Conservation (phyloP, 768 basidiomycete genomes). For the Hericium alpestre region DNA sequence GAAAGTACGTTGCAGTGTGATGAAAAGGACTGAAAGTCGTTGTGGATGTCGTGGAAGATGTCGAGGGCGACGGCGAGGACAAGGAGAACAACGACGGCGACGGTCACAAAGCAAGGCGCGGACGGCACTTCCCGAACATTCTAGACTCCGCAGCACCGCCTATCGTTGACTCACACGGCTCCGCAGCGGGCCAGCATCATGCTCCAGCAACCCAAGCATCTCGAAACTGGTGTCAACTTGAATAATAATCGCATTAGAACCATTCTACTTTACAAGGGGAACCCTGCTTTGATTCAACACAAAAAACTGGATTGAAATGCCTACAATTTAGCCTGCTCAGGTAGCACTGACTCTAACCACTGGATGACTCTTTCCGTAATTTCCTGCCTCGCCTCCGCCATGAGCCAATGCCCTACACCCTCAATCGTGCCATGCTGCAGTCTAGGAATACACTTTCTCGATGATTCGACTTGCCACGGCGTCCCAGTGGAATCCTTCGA, state of each 20-base stretch:
- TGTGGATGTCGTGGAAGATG: slow-evolving; percentile 1
- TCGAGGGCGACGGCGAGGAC: slow-evolving; percentile 3
- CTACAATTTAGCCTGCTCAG: background rate
- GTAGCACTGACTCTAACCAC: background rate
- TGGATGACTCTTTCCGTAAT: slow-evolving; percentile 27
- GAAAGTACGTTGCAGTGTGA: background rate
- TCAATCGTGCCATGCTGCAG: slow-evolving; percentile 44
- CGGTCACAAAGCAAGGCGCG: background rate
- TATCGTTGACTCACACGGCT: background rate
- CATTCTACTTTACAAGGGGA: no score
- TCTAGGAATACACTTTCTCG: slow-evolving; percentile 38
- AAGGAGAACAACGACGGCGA: background rate
- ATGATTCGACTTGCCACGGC: slow-evolving; percentile 28
- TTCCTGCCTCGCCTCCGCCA: slow-evolving; percentile 49
- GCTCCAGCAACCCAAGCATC: no score
- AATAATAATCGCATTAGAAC: no score
- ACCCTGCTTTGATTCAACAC: no score
- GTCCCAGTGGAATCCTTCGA: slow-evolving; percentile 14
- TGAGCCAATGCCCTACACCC: slow-evolving; percentile 57
- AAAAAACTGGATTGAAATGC: no score
- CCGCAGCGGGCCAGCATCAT: background rate
- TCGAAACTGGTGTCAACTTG: no score
- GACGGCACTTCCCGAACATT: background rate
- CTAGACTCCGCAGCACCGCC: background rate
- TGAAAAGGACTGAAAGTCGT: background rate